Evolutionary conservation across 768 basidiomycete genomes (phyloP).

Genomic region (Candolleomyces efflorescens): DNA sequence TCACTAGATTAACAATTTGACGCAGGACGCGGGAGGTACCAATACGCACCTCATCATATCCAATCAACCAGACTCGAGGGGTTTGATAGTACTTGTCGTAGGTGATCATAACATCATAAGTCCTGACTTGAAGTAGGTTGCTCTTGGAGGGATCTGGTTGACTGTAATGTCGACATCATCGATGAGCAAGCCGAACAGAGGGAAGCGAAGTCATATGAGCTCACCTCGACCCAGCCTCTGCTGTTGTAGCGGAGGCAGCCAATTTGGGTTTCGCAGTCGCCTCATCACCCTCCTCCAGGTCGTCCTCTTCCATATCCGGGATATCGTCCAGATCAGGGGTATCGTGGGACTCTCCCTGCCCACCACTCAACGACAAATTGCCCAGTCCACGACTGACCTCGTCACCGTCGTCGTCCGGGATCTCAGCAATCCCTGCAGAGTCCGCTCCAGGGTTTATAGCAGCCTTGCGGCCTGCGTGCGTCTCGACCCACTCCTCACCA

Average conservation of each 20-base stretch:
- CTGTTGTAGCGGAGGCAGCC: neutral
- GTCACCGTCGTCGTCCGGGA: conserved; percentile 75
- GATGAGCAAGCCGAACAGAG: neutral
- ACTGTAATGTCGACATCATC: conserved; percentile 26
- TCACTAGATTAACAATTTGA: neutral
- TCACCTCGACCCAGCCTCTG: conserved; percentile 1
- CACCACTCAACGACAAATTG: conserved; percentile 38
- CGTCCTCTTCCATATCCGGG: conserved; percentile 98
- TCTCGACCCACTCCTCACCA: conserved; percentile 97
- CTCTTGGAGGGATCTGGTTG: conserved; percentile 64
- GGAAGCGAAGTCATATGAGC: neutral
- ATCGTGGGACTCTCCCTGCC: conserved; percentile 28
- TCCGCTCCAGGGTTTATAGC: conserved; percentile 46
- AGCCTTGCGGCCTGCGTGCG: conserved; percentile 77
- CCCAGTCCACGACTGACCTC: conserved; percentile 42
- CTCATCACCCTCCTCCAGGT: conserved; percentile 83
- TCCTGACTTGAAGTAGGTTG: conserved; percentile 92
- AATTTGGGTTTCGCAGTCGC: conserved; percentile 35
- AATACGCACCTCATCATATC: conserved; percentile 83
- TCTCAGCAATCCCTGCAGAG: conserved; percentile 62
- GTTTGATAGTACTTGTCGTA: conserved; percentile 99
- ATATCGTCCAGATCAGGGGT: conserved; percentile 97
- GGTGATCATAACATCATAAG: conserved; percentile 99
- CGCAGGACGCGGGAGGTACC: neutral
- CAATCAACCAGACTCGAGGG: conserved; percentile 94